These are phyloP conservation scores for Calonectria fujianensis DNA, from an alignment of 2,329 filamentous ascomycete species.

Conservation along the genomic window DNA sequence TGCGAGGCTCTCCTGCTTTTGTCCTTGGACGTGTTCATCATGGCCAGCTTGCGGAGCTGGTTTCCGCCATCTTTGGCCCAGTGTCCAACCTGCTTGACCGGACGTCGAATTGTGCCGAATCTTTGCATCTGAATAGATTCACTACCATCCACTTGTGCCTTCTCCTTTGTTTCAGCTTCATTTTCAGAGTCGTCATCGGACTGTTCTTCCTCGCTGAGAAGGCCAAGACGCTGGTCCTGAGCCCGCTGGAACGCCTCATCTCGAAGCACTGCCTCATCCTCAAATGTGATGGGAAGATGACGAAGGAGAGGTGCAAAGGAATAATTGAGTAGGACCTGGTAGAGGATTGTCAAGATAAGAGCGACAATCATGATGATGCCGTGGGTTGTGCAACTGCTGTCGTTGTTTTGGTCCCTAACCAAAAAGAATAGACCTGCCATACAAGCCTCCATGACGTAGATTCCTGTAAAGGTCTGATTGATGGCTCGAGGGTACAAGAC, in stretches of 20 bases:
- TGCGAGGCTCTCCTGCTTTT: conserved; percentile 63
- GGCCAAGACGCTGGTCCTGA: conserved; percentile 81
- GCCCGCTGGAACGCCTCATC: conserved; percentile 91
- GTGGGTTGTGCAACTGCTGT: conserved; percentile 81
- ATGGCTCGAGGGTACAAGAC: conserved; percentile 93
- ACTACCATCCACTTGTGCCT: conserved; percentile 60
- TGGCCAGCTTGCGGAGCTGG: conserved; percentile 67
- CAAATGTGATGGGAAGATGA: conserved; percentile 94
- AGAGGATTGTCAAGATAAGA: conserved; percentile 81
- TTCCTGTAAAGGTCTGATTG: conserved; percentile 94
- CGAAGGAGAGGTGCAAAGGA: conserved; percentile 90
- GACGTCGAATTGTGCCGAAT: conserved; percentile 63
- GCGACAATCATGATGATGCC: conserved; percentile 90
- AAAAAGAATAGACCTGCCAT: conserved; percentile 94
- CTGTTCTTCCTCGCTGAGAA: conserved; percentile 70
- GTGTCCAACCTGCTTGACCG: conserved; percentile 65
- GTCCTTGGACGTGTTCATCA: conserved; percentile 48
- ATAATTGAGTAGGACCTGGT: conserved; percentile 86
- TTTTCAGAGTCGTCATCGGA: conserved; percentile 66
- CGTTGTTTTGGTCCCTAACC: conserved; percentile 73
- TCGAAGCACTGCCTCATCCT: conserved; percentile 94
- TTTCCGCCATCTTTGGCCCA: conserved; percentile 67
- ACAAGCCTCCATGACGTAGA: conserved; percentile 96
- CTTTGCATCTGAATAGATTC: conserved; percentile 64
- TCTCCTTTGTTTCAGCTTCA: conserved; percentile 63